Base-by-base conservation (phyloP, 345 rosid species). In the Odontarrhena argentea region DNA sequence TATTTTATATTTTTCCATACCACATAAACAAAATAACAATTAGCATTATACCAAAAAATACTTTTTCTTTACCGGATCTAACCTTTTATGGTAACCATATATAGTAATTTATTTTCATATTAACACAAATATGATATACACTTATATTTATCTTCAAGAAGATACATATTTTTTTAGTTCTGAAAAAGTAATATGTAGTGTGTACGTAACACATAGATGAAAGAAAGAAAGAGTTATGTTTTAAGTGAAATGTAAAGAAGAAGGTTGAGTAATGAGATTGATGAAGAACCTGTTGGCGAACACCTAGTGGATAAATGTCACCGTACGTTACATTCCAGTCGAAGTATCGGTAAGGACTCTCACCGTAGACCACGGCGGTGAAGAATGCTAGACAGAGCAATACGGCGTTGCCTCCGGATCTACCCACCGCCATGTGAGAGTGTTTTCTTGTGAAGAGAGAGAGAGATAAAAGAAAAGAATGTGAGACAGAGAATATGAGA, bases 291-390 rank as follows among this genome's bases (percentile, higher is more conserved):
- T 82, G 86, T 65, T 91, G 97, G 34, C 75, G 83, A 53, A 86
- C 81, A 12, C 96, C 97, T 9, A 91, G 88, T 1, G 96, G 97
- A 63, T 62, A 85, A 15, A 88, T 85, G 56, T 80, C 86, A 11
- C 96, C 93, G 53, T 88, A 88, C n/a, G 93, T 85, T 8, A 91
- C 87, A 69, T 81, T 91, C 96, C 96, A 91, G 67, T 77, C 78
- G 58, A 74, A 86, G 75, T 84, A 91, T 59, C 89, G 68, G 80
- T 88, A 86, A 11, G 97, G 93, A 67, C 79, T 81, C 48, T 86
- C 96, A 6, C 83, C 83, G 24, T 8, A 63, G 55, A 74, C 84
- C 44, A 74, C 83, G 2, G 71, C 44, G 60, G 65, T 47, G 2
- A 67, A 47, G 28, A 74, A 40, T 12, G 78, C 54, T 26, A 68